Conservation (phyloP, 2,329 filamentous ascomycete genomes). For the Pseudogymnoascus sp. region DNA sequence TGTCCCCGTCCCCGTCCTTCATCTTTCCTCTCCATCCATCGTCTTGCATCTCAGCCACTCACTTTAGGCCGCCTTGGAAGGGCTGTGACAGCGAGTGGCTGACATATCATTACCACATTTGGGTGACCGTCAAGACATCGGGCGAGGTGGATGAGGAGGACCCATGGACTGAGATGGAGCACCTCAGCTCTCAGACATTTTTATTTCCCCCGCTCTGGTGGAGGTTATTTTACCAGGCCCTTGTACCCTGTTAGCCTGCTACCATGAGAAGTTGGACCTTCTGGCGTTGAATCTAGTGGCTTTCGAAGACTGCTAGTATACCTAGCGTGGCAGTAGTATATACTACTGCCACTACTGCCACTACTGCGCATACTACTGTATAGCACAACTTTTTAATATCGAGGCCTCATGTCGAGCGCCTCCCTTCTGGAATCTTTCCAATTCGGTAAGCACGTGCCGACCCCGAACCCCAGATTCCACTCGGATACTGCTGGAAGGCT, state of each 20-base stretch:
- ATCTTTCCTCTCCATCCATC: neutral
- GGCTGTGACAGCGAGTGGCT: neutral
- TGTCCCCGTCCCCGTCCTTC: neutral
- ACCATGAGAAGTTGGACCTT: neutral
- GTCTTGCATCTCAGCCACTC: conserved; percentile 6
- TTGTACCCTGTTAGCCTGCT: conserved; percentile 5
- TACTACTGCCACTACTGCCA: conserved; percentile 4
- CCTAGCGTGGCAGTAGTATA: neutral
- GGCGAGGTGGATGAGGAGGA: neutral
- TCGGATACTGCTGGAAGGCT: neutral
- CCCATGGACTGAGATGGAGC: neutral
- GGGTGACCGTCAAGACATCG: neutral
- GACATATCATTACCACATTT: neutral
- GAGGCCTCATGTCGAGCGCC: neutral
- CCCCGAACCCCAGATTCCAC: conserved; percentile 3
- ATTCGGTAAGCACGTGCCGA: conserved; percentile 8
- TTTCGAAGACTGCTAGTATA: neutral
- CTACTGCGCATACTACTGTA: conserved; percentile 4
- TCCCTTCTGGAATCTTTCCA: conserved; percentile 10
- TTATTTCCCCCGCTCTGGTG: neutral
- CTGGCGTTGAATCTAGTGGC: conserved; percentile 3
- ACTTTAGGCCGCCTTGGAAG: neutral
- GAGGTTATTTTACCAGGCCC: conserved; percentile 1
- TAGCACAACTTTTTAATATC: conserved; percentile 10
- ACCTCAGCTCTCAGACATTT: conserved; percentile 2